These are phyloP conservation scores for Beauveria caledonica DNA, from an alignment of 2,329 filamentous ascomycete genomes.

Conservation along the genomic window DNA sequence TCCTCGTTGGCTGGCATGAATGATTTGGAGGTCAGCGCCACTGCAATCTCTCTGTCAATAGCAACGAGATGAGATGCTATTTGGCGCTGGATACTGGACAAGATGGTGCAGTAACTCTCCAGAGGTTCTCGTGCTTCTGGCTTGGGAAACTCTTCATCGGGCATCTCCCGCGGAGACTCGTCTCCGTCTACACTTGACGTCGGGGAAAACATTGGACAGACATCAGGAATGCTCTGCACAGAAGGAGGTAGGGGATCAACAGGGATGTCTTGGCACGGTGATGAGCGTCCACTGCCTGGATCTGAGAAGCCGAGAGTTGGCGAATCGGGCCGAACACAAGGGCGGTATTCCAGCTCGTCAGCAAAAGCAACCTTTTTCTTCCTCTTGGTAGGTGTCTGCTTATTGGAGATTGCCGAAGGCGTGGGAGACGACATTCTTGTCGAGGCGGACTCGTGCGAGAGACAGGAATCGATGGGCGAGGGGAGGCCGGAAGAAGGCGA, in stretches of 20 bases:
- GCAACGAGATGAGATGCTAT: conserved; percentile 39
- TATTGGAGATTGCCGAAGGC: conserved; percentile 33
- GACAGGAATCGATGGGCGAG: conserved; percentile 39
- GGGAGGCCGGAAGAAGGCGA: conserved; percentile 32
- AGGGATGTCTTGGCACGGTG: conserved; percentile 8
- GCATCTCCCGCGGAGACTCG: not conserved
- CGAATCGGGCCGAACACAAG: conserved; percentile 49
- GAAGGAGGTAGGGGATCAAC: not conserved
- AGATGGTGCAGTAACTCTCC: conserved; percentile 41
- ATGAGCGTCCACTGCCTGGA: conserved; percentile 10
- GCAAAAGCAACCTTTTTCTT: conserved; percentile 34
- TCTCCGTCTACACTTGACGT: conserved; percentile 4
- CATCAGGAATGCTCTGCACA: conserved; percentile 6
- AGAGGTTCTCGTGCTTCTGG: conserved; percentile 32
- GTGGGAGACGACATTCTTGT: conserved; percentile 39
- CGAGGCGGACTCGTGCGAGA: conserved; percentile 35
- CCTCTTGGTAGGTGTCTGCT: conserved; percentile 20
- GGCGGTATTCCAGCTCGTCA: conserved; percentile 30
- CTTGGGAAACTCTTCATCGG: conserved; percentile 20
- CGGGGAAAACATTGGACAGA: conserved; percentile 1
- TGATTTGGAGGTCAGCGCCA: conserved; percentile 18
- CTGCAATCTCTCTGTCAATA: conserved; percentile 32
- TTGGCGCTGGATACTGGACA: conserved; percentile 40
- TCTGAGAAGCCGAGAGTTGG: conserved; percentile 51
- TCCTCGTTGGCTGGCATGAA: conserved; percentile 24